phyloP scores from a whole-genome alignment of 129 eudicot species.

The Kitagawia praeruptora region DNA sequence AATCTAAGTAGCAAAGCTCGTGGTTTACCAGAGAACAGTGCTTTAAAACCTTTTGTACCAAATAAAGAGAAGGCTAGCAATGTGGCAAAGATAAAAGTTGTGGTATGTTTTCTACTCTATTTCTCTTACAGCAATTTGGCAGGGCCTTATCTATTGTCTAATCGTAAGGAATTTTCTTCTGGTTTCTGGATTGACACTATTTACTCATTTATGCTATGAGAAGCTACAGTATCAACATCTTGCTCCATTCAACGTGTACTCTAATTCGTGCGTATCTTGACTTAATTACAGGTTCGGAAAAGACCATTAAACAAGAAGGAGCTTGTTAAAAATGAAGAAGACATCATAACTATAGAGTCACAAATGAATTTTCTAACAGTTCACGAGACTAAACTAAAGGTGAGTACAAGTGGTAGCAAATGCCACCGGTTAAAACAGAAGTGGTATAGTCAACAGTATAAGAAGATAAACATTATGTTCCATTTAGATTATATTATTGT shows the following conservation, averaged over 20 bases:
- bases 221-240: neutral
- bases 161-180: neutral
- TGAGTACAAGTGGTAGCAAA: slow-evolving; percentile 20
- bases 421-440: neutral
- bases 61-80: slow-evolving; percentile 79
- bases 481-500: neutral
- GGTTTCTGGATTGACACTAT: neutral
- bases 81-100: slow-evolving; percentile 98
- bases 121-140: neutral
- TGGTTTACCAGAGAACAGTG: slow-evolving; percentile 59
- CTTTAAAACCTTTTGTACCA: slow-evolving; percentile 49
- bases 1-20: slow-evolving; percentile 63
- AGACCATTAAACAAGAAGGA: slow-evolving; percentile 94
- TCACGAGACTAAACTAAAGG: slow-evolving; percentile 97
- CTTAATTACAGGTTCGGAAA: slow-evolving; percentile 74
- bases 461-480: neutral
- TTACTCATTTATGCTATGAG: neutral
- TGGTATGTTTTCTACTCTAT: slow-evolving; percentile 42
- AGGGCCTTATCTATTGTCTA: neutral
- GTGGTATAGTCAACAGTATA: neutral
- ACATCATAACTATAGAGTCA: slow-evolving; percentile 58
- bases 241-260: slow-evolving; percentile 7
- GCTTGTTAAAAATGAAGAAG: slow-evolving; percentile 89
- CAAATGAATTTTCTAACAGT: slow-evolving; percentile 59
- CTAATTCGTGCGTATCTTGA: slow-evolving; percentile 3